These are phyloP conservation scores for Podospora pseudopauciseta DNA, from an alignment of 495 filamentous ascomycete species.

Conservation along the genomic window DNA sequence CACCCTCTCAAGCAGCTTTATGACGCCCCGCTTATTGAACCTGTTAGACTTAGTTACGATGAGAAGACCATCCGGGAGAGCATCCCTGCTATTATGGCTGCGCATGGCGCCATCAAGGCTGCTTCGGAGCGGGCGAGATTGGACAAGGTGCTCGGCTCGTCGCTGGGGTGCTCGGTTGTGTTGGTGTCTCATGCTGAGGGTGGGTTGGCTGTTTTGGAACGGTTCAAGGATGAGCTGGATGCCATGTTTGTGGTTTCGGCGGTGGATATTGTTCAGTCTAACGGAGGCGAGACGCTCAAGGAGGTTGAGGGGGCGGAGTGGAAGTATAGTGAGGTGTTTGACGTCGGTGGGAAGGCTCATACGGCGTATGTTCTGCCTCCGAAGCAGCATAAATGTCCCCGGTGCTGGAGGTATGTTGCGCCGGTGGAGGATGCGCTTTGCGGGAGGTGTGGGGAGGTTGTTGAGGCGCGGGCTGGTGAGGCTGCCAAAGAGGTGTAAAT, in stretches of 20 bases:
- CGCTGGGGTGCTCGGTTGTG: constrained; percentile 65
- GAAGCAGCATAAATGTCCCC: constrained; percentile 65
- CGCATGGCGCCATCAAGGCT: constrained; percentile 60
- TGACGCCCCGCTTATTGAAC: constrained; percentile 31
- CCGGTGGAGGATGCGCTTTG: constrained; percentile 61
- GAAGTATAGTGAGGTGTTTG: constrained; percentile 54
- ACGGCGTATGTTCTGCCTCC: constrained; percentile 65
- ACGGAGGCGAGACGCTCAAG: constrained; percentile 18
- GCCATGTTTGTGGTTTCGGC: constrained; percentile 74
- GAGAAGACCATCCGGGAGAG: constrained; percentile 39
- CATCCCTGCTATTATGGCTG: constrained; percentile 55
- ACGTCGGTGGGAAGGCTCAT: constrained; percentile 45
- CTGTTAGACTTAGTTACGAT: constrained; percentile 29
- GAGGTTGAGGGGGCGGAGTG: constrained; percentile 45
- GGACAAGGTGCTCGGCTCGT: constrained; percentile 66
- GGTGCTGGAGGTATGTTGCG: constrained; percentile 82
- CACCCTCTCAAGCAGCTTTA: constrained; percentile 46
- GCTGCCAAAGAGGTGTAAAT: constrained; percentile 15
- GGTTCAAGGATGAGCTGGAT: constrained; percentile 61
- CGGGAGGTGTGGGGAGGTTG: constrained; percentile 66
- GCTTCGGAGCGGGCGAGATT: constrained; percentile 64
- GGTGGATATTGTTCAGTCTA: constrained; percentile 47
- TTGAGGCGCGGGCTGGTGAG: constrained; percentile 52
- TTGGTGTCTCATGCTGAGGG: constrained; percentile 38
- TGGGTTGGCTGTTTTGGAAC: constrained; percentile 42